Evolutionary conservation across 2,329 filamentous ascomycete genomes (phyloP).

Genomic region (Trichophyton mentagrophytes): DNA sequence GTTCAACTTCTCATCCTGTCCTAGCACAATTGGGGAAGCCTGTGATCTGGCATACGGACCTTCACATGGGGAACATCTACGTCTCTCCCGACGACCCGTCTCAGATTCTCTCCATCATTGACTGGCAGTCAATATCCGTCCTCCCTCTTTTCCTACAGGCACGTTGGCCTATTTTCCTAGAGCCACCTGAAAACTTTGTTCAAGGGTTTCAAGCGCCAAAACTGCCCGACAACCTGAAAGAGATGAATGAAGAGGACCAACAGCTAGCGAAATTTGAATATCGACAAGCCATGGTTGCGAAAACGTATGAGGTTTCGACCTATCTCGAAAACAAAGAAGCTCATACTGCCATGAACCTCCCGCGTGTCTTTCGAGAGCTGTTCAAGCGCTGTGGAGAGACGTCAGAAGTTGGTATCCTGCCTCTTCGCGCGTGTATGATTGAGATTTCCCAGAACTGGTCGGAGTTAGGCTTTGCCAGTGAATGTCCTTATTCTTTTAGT

Average conservation of each 20-base stretch:
- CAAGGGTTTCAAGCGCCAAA: background rate
- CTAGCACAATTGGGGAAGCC: background rate
- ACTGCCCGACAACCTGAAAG: background rate
- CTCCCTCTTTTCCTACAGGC: slow-evolving; percentile 18
- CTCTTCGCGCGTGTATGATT: slow-evolving; percentile 22
- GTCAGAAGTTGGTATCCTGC: slow-evolving; percentile 19
- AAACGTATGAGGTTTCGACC: background rate
- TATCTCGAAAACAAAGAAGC: slow-evolving; percentile 3
- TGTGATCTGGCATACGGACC: slow-evolving; percentile 29
- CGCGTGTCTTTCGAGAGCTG: slow-evolving; percentile 20
- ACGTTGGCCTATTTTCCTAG: slow-evolving; percentile 6
- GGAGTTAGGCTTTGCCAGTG: slow-evolving; percentile 17
- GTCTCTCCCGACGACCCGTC: slow-evolving; percentile 12
- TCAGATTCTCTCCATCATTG: slow-evolving; percentile 25
- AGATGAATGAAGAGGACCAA: background rate
- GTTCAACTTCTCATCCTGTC: background rate
- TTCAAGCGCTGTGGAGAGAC: slow-evolving; percentile 22
- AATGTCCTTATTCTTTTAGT: slow-evolving; percentile 18
- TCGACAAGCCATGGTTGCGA: background rate
- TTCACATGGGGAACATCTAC: slow-evolving; percentile 31
- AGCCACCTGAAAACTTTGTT: background rate
- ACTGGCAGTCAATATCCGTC: slow-evolving; percentile 31
- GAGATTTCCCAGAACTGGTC: slow-evolving; percentile 20
- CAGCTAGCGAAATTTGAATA: background rate
- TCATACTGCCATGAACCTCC: slow-evolving; percentile 18